Evolutionary conservation across 306 rosid genomes (phyloP).

Genomic region (Astragalus glycyphyllos): DNA sequence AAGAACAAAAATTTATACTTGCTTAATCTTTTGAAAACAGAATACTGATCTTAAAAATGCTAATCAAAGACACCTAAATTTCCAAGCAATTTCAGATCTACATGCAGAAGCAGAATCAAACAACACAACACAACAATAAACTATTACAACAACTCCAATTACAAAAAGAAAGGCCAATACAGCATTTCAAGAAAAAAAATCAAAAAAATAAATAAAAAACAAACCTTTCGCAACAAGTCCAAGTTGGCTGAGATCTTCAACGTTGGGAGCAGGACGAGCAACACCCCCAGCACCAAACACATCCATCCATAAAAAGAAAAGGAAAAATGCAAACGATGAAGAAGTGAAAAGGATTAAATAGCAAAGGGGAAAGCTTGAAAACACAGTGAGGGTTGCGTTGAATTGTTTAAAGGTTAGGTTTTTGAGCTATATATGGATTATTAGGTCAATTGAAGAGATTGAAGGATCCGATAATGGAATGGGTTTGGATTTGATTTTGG

Average conservation of each 20-base stretch:
- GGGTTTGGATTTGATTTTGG: neutral
- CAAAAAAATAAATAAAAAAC: neutral
- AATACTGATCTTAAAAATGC: too few species aligned
- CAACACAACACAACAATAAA: neutral
- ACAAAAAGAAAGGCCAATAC: neutral
- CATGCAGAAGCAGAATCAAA: conserved; percentile 4
- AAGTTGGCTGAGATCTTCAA: conserved; percentile 55
- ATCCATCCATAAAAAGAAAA: conserved; percentile 62
- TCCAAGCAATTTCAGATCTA: conserved; percentile 43
- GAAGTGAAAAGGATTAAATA: neutral
- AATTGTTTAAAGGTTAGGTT: conserved; percentile 35
- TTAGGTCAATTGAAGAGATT: conserved; percentile 40
- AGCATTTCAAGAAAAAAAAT: neutral
- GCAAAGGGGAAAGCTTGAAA: conserved; percentile 16
- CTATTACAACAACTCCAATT: neutral
- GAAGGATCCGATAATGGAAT: conserved; percentile 1
- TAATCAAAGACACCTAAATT: neutral
- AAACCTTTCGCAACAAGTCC: conserved; percentile 61
- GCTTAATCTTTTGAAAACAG: too few species aligned
- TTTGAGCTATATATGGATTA: conserved; percentile 21
- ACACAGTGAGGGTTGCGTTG: conserved; percentile 7
- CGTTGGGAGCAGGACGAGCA: conserved; percentile 57
- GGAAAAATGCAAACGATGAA: conserved; percentile 35
- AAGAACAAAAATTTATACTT: too few species aligned
- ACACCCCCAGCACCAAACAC: conserved; percentile 62